A percentile compares a stretch with the other conserved stretches of the same genome.
These are phyloP conservation scores for Cyamopsis tetragonoloba DNA, from an alignment of 306 rosid genomes.

Conservation along the genomic window DNA sequence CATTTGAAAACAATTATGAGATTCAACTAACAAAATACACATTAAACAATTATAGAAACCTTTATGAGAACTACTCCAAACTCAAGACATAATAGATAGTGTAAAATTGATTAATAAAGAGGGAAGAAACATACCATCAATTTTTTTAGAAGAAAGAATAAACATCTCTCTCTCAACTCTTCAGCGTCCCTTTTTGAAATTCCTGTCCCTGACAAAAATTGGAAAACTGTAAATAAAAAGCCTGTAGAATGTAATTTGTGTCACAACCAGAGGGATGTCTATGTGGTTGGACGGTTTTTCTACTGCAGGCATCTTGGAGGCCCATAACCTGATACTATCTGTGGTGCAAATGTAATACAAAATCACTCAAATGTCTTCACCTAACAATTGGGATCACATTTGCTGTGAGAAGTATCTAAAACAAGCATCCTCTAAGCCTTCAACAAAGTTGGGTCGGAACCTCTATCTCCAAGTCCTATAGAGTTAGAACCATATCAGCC, in stretches of 20 bases:
- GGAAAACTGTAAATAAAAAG: background rate
- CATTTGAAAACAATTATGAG: background rate
- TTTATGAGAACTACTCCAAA: background rate
- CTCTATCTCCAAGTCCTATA: too few species aligned
- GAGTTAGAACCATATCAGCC: too few species aligned
- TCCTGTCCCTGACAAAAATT: constrained; percentile 60
- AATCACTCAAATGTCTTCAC: background rate
- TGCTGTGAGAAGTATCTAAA: too few species aligned
- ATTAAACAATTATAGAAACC: background rate
- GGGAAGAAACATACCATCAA: constrained; percentile 42
- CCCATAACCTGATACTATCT: background rate
- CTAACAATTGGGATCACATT: too few species aligned
- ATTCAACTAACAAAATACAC: background rate
- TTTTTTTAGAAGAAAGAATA: constrained; percentile 53
- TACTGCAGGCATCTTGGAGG: background rate
- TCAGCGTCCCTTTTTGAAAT: constrained; percentile 57
- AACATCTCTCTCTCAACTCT: constrained; percentile 59
- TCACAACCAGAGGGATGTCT: background rate
- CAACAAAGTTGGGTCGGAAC: too few species aligned
- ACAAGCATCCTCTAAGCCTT: too few species aligned
- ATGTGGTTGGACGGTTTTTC: background rate
- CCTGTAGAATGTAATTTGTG: background rate
- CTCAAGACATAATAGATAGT: background rate
- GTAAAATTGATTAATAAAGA: background rate
- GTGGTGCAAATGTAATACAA: background rate